These are phyloP conservation scores for Plenodomus tracheiphilus DNA, from an alignment of 2,329 filamentous ascomycete genomes.

Conservation along the genomic window DNA sequence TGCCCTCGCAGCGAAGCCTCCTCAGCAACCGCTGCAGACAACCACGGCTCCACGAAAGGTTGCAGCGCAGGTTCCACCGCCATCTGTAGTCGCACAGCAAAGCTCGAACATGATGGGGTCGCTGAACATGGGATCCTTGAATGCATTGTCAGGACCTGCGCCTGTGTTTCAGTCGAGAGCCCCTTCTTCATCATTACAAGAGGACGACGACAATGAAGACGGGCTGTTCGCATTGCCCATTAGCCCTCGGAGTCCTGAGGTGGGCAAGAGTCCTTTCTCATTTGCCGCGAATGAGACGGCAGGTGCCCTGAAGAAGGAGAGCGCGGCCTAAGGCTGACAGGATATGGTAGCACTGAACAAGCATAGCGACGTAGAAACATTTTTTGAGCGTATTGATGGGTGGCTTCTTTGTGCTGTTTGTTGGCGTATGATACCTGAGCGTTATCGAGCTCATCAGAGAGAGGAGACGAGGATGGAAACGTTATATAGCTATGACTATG, in stretches of 20 bases:
- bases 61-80: slow-evolving; percentile 40
- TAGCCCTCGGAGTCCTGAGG: slow-evolving; percentile 83
- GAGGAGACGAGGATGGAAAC: slow-evolving; percentile 3
- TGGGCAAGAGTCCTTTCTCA: slow-evolving; percentile 80
- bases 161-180: slow-evolving; percentile 36
- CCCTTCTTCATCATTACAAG: slow-evolving; percentile 29
- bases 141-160: slow-evolving; percentile 46
- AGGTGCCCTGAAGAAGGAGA: slow-evolving; percentile 36
- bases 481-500: neutral
- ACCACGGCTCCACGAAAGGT: slow-evolving; percentile 35
- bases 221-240: slow-evolving; percentile 86
- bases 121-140: slow-evolving; percentile 52
- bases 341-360: neutral
- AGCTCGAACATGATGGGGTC: slow-evolving; percentile 47
- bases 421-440: slow-evolving; percentile 20
- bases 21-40: slow-evolving; percentile 38
- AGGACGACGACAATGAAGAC: slow-evolving; percentile 66
- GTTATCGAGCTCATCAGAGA: neutral
- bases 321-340: slow-evolving; percentile 22
- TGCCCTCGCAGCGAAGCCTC: slow-evolving; percentile 47
- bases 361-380: neutral
- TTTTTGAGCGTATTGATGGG: neutral
- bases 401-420: neutral
- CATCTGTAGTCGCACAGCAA: slow-evolving; percentile 47
- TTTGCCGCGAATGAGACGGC: slow-evolving; percentile 49